Evolutionary conservation across 2,329 filamentous ascomycete species (phyloP), one percentile per base, ranked within the genome.

Genomic region (Colletotrichum australisinense): DNA sequence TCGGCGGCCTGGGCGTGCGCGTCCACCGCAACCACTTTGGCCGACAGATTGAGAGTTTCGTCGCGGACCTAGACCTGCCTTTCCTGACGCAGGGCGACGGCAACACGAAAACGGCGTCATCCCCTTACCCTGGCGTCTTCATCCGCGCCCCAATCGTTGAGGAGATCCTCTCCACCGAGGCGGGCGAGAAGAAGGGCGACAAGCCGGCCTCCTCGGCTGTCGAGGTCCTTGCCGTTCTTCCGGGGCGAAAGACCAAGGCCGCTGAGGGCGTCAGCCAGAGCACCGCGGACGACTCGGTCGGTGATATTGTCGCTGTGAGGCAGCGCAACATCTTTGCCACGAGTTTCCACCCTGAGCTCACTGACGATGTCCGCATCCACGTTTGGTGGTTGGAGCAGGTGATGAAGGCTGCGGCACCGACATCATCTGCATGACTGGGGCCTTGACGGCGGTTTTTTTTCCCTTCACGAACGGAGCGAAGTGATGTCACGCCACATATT

Each of bases 21-120:
- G 95, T 98, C 38, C 95, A 97, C 80, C 90, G 97, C 59, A 99
- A 98, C 80, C 95, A 98, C 82, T 99, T 98, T 80, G 97, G 97
- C 4, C 90, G 96, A 67, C 97, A 99, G 83, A 93, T 93, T 16
- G 95, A 98, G 83, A 97, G 94, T 80, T 98, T 98, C 82, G 91
- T 97, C 78, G 91, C 93, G 0, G 88, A 91, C 59, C 82, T 98
- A 38, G 84, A 93, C 16, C 85, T 98, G 28, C 91, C 92, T 0
- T 97, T 97, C 78, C 84, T 97, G 5, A 78, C 76, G 16, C 80
- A 77, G 16, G 77, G 78, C 5, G 79, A 77, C 35, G 78, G 80
- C 22, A 78, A 12, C 11, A 42, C 63, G 63, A 52, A 58, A 49
- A 30, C 69, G 42, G 63, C 72, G 3, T 30, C 63, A 4, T 75